Evolutionary conservation across 345 rosid species (phyloP).

Genomic region (Pugionium dolabratum): DNA sequence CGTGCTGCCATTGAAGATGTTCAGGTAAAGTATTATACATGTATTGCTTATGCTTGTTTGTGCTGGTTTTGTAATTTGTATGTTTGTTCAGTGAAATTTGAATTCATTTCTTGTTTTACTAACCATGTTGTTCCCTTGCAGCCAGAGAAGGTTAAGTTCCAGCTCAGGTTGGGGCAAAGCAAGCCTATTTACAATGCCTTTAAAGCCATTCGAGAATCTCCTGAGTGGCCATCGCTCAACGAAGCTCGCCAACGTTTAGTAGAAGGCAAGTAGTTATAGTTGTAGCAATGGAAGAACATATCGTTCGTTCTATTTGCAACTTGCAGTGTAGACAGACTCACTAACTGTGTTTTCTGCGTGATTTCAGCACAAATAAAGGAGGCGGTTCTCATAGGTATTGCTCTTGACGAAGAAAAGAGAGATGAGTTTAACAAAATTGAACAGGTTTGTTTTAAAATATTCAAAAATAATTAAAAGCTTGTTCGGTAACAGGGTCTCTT

Average conservation of each 20-base stretch:
- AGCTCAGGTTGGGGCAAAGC: slow-evolving; percentile 79
- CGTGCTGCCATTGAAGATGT: slow-evolving; percentile 87
- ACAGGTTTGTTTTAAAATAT: slow-evolving; percentile 53
- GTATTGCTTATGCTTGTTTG: background rate
- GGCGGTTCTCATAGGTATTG: slow-evolving; percentile 89
- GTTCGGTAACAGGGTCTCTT: background rate
- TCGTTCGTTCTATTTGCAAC: background rate
- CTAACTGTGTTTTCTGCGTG: slow-evolving; percentile 18
- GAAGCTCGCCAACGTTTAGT: slow-evolving; percentile 76
- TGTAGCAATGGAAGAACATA: background rate
- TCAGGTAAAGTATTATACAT: slow-evolving; percentile 47
- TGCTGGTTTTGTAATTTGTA: background rate
- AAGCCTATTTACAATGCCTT: slow-evolving; percentile 78
- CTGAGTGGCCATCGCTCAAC: slow-evolving; percentile 59
- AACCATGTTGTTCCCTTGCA: slow-evolving; percentile 40
- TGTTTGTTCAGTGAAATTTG: background rate
- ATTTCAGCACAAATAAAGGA: slow-evolving; percentile 78
- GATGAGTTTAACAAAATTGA: slow-evolving; percentile 90
- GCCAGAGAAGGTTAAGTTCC: slow-evolving; percentile 79
- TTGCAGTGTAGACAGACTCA: background rate
- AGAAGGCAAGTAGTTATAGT: slow-evolving; percentile 50
- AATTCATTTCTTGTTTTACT: background rate
- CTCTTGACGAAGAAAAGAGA: slow-evolving; percentile 84
- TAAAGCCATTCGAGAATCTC: slow-evolving; percentile 65
- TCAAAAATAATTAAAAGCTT: background rate